Base-by-base conservation (phyloP, 345 rosid species). In the Bruguiera parviflora region DNA sequence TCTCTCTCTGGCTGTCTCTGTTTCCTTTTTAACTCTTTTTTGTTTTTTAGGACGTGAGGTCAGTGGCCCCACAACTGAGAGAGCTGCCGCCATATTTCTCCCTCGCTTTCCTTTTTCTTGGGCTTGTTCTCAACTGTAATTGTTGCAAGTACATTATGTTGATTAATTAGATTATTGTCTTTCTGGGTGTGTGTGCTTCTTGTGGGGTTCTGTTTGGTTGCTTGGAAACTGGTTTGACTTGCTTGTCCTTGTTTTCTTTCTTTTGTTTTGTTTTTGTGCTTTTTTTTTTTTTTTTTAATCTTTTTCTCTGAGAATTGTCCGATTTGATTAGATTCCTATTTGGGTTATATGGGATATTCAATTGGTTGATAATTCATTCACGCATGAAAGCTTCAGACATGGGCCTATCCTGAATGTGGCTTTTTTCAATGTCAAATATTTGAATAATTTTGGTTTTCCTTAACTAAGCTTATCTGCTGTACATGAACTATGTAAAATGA, bases 131-230 rank as follows among this genome's bases (percentile, higher is more conserved):
- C 32, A 31, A 31, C 32, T 65, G 21, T 33, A 53, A 65, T 58
- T 55, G 3, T n/a, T 32, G 53, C 29, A 22, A 25, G 56, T 68
- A 57, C 57, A 46, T 67, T 63, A 27, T n/a, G 13, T 20, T 67
- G 16, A 29, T 32, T 29, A 33, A 33, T 49, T 61, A 55, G 21
- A 28, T 10, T n/a, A 16, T 65, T 20, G 19, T 53, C 16, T 21
- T 10, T 32, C 4, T 24, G 46, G 59, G 11, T 21, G 35, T 55
- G 61, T 58, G 72, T 61, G 61, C 61, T n/a, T 31, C 67, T 46
- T 66, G 35, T 53, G 47, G 52, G 68, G 66, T 61, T 73, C 8
- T 39, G 49, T 73, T 76, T 76, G 63, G 53, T 65, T 33, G 18
- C 28, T 43, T 55, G 37, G 60, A 59, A 49, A 56, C 16, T 46